Evolutionary conservation across 352 stramenopile genomes (phyloP).

Genomic region (Thalassiosira mediterranea): DNA sequence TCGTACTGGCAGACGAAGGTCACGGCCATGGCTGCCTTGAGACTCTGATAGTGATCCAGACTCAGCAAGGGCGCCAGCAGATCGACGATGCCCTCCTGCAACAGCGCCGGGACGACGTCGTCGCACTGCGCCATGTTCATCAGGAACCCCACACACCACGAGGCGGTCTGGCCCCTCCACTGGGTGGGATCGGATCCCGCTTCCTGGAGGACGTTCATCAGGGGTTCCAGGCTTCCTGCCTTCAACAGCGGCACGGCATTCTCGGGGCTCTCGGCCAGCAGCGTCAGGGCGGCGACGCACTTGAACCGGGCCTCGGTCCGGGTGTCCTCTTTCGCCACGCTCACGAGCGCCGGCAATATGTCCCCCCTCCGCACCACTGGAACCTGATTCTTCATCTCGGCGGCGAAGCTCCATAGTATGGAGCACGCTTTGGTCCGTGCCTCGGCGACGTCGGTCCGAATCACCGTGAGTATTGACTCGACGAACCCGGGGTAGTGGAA

Average conservation of each 20-base stretch:
- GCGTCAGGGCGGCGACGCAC: constrained; percentile 82
- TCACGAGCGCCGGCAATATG: constrained; percentile 79
- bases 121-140: constrained; percentile 86
- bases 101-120: constrained; percentile 76
- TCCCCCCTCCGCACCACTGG: constrained; percentile 79
- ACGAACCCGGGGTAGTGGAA: constrained; percentile 85
- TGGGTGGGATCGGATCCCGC: constrained; percentile 82
- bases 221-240: constrained; percentile 64
- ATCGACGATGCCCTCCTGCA: constrained; percentile 80
- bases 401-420: constrained; percentile 85
- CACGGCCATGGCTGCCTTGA: constrained; percentile 84
- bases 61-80: constrained; percentile 78
- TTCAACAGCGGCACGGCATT: constrained; percentile 81
- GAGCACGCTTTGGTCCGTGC: constrained; percentile 83
- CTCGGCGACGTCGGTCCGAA: constrained; percentile 78
- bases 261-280: constrained; percentile 79
- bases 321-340: constrained; percentile 80
- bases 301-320: constrained; percentile 84
- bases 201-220: constrained; percentile 84
- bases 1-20: constrained; percentile 84
- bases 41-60: constrained; percentile 84
- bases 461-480: constrained; percentile 81
- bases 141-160: constrained; percentile 85
- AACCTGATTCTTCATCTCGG: constrained; percentile 86
- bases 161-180: constrained; percentile 84